phyloP scores from a whole-genome alignment of 1,284 basidiomycete species.

The Thecaphora thlaspeos region DNA sequence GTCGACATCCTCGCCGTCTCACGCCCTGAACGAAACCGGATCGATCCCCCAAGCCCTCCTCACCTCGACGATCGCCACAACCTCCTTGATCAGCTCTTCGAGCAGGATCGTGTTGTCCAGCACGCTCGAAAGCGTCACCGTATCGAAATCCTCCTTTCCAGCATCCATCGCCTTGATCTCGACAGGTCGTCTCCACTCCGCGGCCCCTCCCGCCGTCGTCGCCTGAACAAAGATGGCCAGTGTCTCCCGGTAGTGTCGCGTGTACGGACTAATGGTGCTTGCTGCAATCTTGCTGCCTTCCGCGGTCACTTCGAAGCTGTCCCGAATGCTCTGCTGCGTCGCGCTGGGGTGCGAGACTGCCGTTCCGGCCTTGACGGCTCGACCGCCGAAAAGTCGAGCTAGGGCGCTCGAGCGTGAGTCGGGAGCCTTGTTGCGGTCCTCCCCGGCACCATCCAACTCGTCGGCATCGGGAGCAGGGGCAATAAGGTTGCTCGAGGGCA shows the following conservation, averaged over 20 bases:
- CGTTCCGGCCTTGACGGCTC: conserved; percentile 4
- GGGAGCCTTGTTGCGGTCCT: too few species aligned
- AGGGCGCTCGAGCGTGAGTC: conserved; percentile 10
- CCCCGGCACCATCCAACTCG: too few species aligned
- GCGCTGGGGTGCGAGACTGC: not conserved
- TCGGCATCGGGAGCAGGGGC: conserved; percentile 1
- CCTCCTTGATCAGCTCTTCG: conserved; percentile 92
- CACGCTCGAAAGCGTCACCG: conserved; percentile 74
- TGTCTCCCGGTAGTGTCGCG: conserved; percentile 78
- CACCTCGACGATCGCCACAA: conserved; percentile 81
- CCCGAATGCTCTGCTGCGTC: not conserved
- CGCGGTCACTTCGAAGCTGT: not conserved
- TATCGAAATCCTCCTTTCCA: conserved; percentile 5
- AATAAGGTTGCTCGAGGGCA: too few species aligned
- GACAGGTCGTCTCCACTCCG: conserved; percentile 11
- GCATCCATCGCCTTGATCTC: conserved; percentile 4
- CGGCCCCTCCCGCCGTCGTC: conserved; percentile 62
- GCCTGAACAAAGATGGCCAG: conserved; percentile 72
- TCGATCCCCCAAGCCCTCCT: conserved; percentile 84
- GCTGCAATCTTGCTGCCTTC: not conserved
- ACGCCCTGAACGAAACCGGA: conserved; percentile 31
- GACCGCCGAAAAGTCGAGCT: conserved; percentile 26
- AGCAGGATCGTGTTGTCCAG: conserved; percentile 93
- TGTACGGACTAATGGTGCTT: conserved; percentile 51
- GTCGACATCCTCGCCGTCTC: not conserved